Base-by-base conservation (phyloP, 371 early-diverging fungal genomes). In the Funneliformis caledonium region DNA sequence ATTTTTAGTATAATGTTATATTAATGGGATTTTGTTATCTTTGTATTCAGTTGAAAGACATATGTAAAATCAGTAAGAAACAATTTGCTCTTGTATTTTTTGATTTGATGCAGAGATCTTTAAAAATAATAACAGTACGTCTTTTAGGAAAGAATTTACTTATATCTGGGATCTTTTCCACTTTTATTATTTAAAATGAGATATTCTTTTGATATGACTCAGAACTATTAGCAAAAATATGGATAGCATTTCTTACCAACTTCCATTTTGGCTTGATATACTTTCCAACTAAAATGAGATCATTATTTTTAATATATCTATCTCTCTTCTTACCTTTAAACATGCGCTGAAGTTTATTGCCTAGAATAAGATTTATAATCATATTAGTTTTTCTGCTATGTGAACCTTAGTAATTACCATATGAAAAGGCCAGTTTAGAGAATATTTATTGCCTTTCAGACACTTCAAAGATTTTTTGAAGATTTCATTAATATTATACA, bases 331-430 rank as follows among this genome's bases (percentile, higher is more conserved):
- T 72, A 2, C 8, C 72, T 37, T 72, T 72, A 26, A 72, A 72
- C 43, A 72, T 45, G 2, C 43, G 1, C 2, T 72, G 72, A 37
- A 72, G 10, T 72, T 72, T 72, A 2, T 72, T 47, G 50, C 8
- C 72, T 16, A 72, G 6, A 26, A 72, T 47, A 26, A 72, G 72
- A 72, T 72, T 72, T 3, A 72, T 72, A 22, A 16, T 22, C 6
- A 72, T 72, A 26, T 72, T 72, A 48, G 47, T 72, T 72, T 72
- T 72, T n/a, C n/a, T n/a, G n/a, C n/a, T n/a, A n/a, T n/a, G n/a
- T n/a, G n/a, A n/a, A n/a, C n/a, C 1, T 43, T 43, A 45, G 10
- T 72, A 2, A 72, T 37, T n/a, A 56, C 8, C 37, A 74, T 31
- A 4, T 59, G n/a, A 74, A 74, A 74, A 31, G 75, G 19, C 22